These are phyloP conservation scores for Penicillium verrucosum DNA, from an alignment of 2,329 filamentous ascomycete genomes.

Conservation along the genomic window DNA sequence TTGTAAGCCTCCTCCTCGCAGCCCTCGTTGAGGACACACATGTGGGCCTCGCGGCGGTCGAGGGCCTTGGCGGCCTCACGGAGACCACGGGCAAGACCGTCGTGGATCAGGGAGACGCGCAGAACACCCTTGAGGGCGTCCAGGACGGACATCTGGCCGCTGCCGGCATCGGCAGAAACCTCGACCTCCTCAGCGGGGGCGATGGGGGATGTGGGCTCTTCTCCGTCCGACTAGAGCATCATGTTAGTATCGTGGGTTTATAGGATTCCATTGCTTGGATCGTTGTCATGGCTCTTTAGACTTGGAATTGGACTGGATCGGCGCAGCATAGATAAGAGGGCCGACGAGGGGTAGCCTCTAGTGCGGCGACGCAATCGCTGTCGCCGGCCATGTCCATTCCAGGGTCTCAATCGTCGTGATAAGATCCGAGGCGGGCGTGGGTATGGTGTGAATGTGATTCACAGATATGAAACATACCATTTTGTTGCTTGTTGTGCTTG, in stretches of 20 bases:
- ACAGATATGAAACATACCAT: conserved; percentile 41
- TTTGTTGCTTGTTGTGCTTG: conserved; percentile 39
- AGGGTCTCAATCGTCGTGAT: conserved; percentile 8
- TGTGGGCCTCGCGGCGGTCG: conserved; percentile 97
- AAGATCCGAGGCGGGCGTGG: not conserved
- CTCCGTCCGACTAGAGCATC: conserved; percentile 87
- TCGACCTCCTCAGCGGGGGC: conserved; percentile 85
- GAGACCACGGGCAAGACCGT: conserved; percentile 96
- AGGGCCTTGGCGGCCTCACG: conserved; percentile 98
- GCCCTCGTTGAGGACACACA: conserved; percentile 99
- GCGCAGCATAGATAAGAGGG: not conserved
- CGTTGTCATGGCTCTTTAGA: not conserved
- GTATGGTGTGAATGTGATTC: not conserved
- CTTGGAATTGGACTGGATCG: not conserved
- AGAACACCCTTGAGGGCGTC: conserved; percentile 98
- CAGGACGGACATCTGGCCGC: conserved; percentile 84
- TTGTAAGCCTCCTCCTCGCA: conserved; percentile 99
- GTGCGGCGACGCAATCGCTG: not conserved
- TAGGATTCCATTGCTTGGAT: not conserved
- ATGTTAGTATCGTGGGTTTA: not conserved
- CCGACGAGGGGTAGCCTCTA: not conserved
- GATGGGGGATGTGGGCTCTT: conserved; percentile 83
- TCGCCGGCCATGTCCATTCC: conserved; percentile 1
- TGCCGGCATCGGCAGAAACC: conserved; percentile 82
- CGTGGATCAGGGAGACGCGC: conserved; percentile 98